Percentiles rank a stretch among this genome's conserved stretches.
phyloP scores from a whole-genome alignment of 257 asterid genomes.

The Striga asiatica region DNA sequence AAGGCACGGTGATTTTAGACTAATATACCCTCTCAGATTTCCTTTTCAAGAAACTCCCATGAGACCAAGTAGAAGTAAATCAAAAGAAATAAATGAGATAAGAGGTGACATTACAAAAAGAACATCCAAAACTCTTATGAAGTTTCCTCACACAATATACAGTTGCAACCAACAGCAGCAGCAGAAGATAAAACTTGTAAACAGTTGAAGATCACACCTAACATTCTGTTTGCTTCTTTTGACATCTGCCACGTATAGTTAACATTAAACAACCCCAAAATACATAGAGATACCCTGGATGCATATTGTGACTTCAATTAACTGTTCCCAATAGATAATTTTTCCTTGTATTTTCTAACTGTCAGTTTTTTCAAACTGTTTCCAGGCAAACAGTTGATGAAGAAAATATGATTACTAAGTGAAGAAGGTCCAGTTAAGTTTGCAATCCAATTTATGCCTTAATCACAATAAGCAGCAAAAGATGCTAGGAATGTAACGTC shows the following conservation, averaged over 20 bases:
- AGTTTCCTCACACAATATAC: not conserved
- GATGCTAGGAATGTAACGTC: slow-evolving; percentile 1
- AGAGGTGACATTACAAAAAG: not conserved
- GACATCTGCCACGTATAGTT: not conserved
- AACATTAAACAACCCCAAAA: not conserved
- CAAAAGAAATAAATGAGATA: too few relatives aligned
- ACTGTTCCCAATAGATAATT: not conserved
- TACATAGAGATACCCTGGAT: not conserved
- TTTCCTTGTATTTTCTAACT: not conserved
- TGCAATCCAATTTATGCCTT: not conserved
- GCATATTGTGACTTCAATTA: not conserved
- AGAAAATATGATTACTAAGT: not conserved
- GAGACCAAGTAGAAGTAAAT: too few relatives aligned
- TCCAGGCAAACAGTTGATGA: not conserved
- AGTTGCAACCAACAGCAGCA: not conserved
- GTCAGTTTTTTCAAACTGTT: not conserved
- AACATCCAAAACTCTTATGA: not conserved
- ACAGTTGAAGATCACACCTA: too few relatives aligned
- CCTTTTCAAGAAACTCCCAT: too few relatives aligned
- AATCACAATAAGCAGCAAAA: slow-evolving; percentile 6
- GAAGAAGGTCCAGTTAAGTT: slow-evolving; percentile 3
- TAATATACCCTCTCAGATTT: too few relatives aligned
- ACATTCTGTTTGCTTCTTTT: not conserved
- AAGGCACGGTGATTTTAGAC: too few relatives aligned
- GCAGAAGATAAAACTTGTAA: not conserved